These are phyloP conservation scores for Alternaria panax DNA, from an alignment of 2,329 filamentous ascomycete species.

Conservation along the genomic window DNA sequence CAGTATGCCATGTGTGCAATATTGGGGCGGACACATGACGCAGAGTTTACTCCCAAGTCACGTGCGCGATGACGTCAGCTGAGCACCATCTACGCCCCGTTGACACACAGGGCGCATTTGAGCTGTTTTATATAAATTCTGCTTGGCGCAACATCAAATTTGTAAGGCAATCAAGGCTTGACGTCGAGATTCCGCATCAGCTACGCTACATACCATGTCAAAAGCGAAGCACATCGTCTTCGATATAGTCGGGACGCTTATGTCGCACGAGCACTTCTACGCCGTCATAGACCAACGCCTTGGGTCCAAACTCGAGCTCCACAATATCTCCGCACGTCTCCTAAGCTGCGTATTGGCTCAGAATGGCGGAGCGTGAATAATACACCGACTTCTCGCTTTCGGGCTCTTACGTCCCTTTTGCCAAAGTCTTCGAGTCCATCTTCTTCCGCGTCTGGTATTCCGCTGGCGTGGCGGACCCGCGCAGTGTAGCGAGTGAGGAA, in stretches of 20 bases:
- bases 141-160: too few species aligned
- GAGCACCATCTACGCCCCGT: background rate
- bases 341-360: conserved; percentile 60
- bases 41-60: background rate
- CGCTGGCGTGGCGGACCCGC: conserved; percentile 54
- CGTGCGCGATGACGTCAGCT: background rate
- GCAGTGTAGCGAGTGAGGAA: conserved; percentile 52
- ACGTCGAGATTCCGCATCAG: background rate
- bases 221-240: conserved; percentile 26
- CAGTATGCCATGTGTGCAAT: background rate
- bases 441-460: conserved; percentile 59
- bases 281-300: conserved; percentile 53
- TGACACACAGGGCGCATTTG: background rate
- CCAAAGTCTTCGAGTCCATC: conserved; percentile 52
- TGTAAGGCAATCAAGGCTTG: background rate
- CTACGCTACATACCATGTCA: background rate
- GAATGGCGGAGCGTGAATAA: conserved; percentile 59
- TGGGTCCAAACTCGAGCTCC: conserved; percentile 50
- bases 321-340: conserved; percentile 53
- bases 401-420: conserved; percentile 54
- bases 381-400: conserved; percentile 60
- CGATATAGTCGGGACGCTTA: conserved; percentile 61
- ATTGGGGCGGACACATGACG: too few species aligned
- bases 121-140: background rate
- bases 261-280: conserved; percentile 57